Evolutionary conservation across 768 basidiomycete species (phyloP), one percentile per base, ranked within the genome.

Genomic region (Tephrocybe sp.): DNA sequence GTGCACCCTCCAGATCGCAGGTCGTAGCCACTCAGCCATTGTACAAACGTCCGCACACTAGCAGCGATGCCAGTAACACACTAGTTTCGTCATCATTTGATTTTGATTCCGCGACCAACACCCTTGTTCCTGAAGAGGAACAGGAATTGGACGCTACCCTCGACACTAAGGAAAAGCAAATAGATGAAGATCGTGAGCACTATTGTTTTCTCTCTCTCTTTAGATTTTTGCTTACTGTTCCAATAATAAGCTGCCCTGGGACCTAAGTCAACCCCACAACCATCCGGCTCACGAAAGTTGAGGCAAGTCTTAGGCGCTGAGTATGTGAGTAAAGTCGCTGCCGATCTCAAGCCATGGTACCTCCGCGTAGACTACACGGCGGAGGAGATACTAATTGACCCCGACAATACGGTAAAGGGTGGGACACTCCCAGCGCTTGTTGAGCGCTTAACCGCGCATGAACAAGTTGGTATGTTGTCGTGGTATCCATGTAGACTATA

Each of bases 371-470:
- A 89, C 57, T 92, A 91, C 64, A 79, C 75, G 47, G 82, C 84
- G 35, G 77, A 77, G 8, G 94, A 98, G 51, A 88, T 98, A 55
- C 68, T 89, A 39, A 86, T 96, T 58, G 90, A 93, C 56, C 79
- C 86, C 6, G 92, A 97, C 61, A 86, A 87, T 21, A 77, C 80
- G 38, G 86, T 98, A 47, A 81, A 87, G 35, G 97, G 89, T 24
- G 97, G 94, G 3, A 93, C 94, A 0, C 76, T 95, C 1, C 70
- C 80, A 16, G 92, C 93, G 2, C 72, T 98, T 9, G 86, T 98
- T 1, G 93, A 94, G 62, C 83, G 91, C 9, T 71, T 98, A 43
- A 98, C 97, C 2, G 84, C 89, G 13, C 96, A 99, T 61, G 92
- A 95, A 54, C 82, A 86, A 59, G 83, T 83, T 46, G 90, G 93